Conservation (phyloP, 208 protist species). For the Trichomonas tenax region DNA sequence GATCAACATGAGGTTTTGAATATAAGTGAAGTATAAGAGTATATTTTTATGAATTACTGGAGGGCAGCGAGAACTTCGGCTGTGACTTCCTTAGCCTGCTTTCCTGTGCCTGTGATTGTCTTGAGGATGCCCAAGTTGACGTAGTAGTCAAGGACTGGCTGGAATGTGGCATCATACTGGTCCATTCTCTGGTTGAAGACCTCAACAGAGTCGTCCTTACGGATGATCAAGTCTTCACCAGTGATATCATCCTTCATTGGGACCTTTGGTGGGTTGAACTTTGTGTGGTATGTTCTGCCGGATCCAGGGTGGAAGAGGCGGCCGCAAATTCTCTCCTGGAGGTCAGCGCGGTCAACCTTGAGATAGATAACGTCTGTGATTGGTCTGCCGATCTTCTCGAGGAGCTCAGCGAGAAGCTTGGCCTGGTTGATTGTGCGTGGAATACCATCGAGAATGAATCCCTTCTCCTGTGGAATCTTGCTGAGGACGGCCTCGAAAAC, state of each 20-base stretch:
- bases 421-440: conserved; percentile 26
- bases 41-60: background rate
- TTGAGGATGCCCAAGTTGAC: background rate
- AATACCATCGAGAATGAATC: conserved; percentile 32
- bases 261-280: conserved; percentile 34
- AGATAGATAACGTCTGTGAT: conserved; percentile 32
- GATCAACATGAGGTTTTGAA: too few species aligned
- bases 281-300: conserved; percentile 39
- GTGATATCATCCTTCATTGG: conserved; percentile 40
- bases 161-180: conserved; percentile 27
- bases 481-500: background rate
- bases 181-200: conserved; percentile 33
- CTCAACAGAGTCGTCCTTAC: conserved; percentile 40
- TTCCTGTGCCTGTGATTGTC: background rate
- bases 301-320: conserved; percentile 32
- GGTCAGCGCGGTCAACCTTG: background rate
- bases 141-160: conserved; percentile 34
- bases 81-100: background rate
- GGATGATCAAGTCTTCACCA: conserved; percentile 37
- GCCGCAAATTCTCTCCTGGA: conserved; percentile 34
- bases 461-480: background rate
- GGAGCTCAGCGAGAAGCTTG: conserved; percentile 21
- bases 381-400: conserved; percentile 20
- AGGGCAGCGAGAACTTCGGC: background rate
- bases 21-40: too few species aligned